Percentiles rank a stretch among this genome's conserved stretches.
phyloP scores from a whole-genome alignment of 192 early-diverging fungal genomes.

The Phycomyces blakesleeanus region DNA sequence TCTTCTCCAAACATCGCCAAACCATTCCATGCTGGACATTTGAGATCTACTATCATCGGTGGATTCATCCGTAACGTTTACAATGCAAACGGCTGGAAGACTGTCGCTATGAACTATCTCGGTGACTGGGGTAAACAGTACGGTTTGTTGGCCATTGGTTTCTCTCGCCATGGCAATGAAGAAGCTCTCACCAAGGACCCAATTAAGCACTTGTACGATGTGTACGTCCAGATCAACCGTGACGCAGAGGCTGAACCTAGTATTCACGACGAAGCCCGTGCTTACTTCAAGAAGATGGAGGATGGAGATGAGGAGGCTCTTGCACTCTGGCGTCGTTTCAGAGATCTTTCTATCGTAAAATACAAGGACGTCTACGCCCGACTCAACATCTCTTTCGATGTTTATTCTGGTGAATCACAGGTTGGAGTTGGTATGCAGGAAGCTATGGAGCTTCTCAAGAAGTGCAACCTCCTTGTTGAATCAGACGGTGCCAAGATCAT shows the following conservation, averaged over 20 bases:
- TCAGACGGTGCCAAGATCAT: conserved; percentile 84
- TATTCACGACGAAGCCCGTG: conserved; percentile 81
- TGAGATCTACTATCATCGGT: conserved; percentile 97
- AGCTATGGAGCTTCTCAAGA: conserved; percentile 68
- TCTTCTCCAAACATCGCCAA: conserved; percentile 98
- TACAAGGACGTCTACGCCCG: conserved; percentile 90
- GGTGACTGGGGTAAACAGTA: conserved; percentile 99
- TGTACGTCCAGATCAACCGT: conserved; percentile 84
- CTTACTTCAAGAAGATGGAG: conserved; percentile 94
- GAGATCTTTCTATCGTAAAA: conserved; percentile 84
- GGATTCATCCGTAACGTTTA: conserved; percentile 83
- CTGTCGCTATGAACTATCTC: conserved; percentile 93
- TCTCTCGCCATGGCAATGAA: conserved; percentile 75
- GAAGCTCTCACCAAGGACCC: conserved; percentile 75
- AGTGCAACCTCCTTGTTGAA: conserved; percentile 66
- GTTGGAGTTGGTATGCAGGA: conserved; percentile 69
- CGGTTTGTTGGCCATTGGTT: conserved; percentile 91
- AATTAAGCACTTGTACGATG: conserved; percentile 88
- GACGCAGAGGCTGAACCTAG: conserved; percentile 61
- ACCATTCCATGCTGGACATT: conserved; percentile 96
- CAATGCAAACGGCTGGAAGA: conserved; percentile 84
- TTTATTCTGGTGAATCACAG: conserved; percentile 95
- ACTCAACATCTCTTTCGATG: conserved; percentile 88
- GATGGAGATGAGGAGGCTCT: conserved; percentile 81
- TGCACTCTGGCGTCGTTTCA: conserved; percentile 83